Percentiles rank a stretch among this genome's conserved stretches.
These are phyloP conservation scores for Gracilariopsis chorda DNA, from an alignment of 23 red algal genomes.

Conservation along the genomic window DNA sequence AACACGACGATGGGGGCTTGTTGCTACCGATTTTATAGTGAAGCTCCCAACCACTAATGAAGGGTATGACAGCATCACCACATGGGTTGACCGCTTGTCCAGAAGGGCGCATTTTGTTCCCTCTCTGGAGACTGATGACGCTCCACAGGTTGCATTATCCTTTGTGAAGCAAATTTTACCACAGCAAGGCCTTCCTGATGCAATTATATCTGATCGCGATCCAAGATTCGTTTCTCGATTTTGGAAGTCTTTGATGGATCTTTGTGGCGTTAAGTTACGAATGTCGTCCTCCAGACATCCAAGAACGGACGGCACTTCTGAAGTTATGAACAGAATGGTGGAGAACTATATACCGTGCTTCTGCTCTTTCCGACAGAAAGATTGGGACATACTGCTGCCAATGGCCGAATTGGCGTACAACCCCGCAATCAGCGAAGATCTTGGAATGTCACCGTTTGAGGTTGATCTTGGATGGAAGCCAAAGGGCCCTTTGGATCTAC, in stretches of 20 bases:
- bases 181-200: background rate
- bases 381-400: background rate
- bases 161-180: background rate
- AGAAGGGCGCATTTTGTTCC: background rate
- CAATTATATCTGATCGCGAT: background rate
- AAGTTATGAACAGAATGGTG: background rate
- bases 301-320: background rate
- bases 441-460: background rate
- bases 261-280: background rate
- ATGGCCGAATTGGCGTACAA: background rate
- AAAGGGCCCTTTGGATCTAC: background rate
- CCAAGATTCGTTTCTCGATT: background rate
- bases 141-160: background rate
- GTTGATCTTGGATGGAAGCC: background rate
- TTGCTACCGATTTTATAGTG: constrained; percentile 21
- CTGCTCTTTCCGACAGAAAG: background rate
- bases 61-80: background rate
- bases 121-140: background rate
- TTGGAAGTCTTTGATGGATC: constrained; percentile 17
- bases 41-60: background rate
- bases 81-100: background rate
- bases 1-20: background rate
- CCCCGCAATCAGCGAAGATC: background rate
- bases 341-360: background rate
- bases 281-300: background rate